Percentiles rank a stretch among this genome's conserved stretches.
Evolutionary conservation across 2,329 filamentous ascomycete genomes (phyloP).

Genomic region (Pseudodiploospora longispora): DNA sequence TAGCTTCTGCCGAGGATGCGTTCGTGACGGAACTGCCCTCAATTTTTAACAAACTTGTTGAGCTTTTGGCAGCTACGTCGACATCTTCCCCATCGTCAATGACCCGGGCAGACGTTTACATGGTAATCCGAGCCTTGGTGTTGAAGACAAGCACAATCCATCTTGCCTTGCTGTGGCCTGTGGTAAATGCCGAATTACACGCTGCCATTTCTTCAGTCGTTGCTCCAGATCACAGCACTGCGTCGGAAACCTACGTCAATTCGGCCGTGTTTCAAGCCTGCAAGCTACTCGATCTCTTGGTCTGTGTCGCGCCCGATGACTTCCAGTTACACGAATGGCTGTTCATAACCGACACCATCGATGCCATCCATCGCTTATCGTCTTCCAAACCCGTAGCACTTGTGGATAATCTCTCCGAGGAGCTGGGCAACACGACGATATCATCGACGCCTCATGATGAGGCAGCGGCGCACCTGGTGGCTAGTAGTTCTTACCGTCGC

Average conservation of each 20-base stretch:
- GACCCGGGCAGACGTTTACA: conserved; percentile 82
- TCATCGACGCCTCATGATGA: conserved; percentile 23
- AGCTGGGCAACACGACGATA: conserved; percentile 44
- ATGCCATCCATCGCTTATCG: conserved; percentile 78
- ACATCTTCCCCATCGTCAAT: conserved; percentile 87
- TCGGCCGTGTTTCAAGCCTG: conserved; percentile 78
- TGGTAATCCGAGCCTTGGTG: conserved; percentile 74
- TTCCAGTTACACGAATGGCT: conserved; percentile 99
- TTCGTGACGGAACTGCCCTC: conserved; percentile 68
- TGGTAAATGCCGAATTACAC: conserved; percentile 80
- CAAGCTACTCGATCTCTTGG: conserved; percentile 84
- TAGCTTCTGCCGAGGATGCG: conserved; percentile 69
- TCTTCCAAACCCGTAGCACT: conserved; percentile 64
- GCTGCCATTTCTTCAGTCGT: conserved; percentile 68
- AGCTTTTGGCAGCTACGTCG: conserved; percentile 73
- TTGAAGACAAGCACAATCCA: conserved; percentile 74
- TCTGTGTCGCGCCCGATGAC: conserved; percentile 82
- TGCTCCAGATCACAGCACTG: conserved; percentile 52
- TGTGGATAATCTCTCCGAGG: conserved; percentile 76
- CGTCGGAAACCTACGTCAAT: conserved; percentile 68
- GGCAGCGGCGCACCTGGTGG: conserved; percentile 27
- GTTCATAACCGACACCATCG: conserved; percentile 93
- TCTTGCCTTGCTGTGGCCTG: conserved; percentile 79
- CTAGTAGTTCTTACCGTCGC: conserved; percentile 30
- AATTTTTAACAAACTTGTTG: conserved; percentile 76